Conservation (phyloP, 805 yeast species). For the Phaffomyces antillensis region DNA sequence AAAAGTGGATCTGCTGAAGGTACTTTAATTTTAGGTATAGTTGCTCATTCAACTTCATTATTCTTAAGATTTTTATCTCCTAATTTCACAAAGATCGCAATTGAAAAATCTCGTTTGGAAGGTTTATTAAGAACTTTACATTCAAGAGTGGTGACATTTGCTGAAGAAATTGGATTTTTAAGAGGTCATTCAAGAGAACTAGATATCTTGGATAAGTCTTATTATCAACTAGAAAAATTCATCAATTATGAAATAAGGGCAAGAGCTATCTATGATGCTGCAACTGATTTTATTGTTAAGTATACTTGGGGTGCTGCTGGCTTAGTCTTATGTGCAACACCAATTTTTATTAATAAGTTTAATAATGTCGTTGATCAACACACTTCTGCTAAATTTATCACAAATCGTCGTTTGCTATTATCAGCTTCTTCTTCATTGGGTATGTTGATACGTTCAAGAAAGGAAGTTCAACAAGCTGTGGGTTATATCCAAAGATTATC, state of each 20-base stretch:
- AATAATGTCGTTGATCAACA: conserved; percentile 29
- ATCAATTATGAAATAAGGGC: conserved; percentile 68
- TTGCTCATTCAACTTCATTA: conserved; percentile 76
- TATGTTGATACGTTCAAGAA: conserved; percentile 75
- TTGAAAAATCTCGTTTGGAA: conserved; percentile 71
- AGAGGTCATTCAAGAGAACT: conserved; percentile 78
- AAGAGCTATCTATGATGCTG: conserved; percentile 72
- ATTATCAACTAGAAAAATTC: conserved; percentile 75
- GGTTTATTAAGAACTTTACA: conserved; percentile 80
- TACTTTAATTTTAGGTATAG: conserved; percentile 65
- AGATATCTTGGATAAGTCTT: conserved; percentile 68
- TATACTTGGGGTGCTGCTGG: conserved; percentile 97
- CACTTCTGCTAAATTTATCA: conserved; percentile 77
- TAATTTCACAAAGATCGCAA: conserved; percentile 76
- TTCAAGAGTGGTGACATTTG: conserved; percentile 68
- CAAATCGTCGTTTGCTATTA: conserved; percentile 76
- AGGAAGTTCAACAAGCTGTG: conserved; percentile 71
- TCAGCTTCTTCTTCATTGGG: conserved; percentile 87
- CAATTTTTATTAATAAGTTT: conserved; percentile 64
- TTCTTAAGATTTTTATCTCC: conserved; percentile 75
- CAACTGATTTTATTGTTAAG: conserved; percentile 83
- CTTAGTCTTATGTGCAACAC: conserved; percentile 76
- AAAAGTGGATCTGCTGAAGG: conserved; percentile 55
- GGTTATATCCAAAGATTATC: conserved; percentile 77
- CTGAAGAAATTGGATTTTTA: conserved; percentile 82